Evolutionary conservation across 805 yeast genomes (phyloP), one percentile per base, ranked within the genome.

Genomic region (Wickerhamiella siamensis): DNA sequence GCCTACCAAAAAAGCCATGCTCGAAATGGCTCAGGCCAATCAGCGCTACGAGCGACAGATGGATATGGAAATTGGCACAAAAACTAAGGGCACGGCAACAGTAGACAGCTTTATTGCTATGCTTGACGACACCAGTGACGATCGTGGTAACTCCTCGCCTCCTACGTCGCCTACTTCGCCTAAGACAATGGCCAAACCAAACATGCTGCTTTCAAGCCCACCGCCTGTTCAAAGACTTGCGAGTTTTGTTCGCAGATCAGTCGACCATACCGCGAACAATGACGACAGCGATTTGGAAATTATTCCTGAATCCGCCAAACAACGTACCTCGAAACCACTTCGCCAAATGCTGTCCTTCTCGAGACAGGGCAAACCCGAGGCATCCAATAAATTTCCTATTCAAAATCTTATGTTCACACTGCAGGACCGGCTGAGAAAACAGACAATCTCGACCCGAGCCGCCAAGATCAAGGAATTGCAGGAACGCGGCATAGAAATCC

Each of bases 261-360:
- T 16, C 16, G 31, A 38, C 10, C 33, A 31, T 34, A 16, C 21
- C 16, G 5, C n/a, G 27, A 15, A 10, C 31, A 21, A n/a, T 10
- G 44, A 40, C 32, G 50, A 49, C 33, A 41, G 45, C 41, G 54
- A 51, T 14, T 42, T 51, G 8, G 55, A 51, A 26, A 47, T 51
- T 31, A 33, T 51, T 8, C 53, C 53, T 5, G 47, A 44, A 16
- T 44, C 54, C 2, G 45, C 41, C 20, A 36, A 39, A 26, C 26
- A 39, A 18, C 32, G 44, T 4, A 38, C 42, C 37, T 36, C 52
- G 10, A 36, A 31, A 19, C 48, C 53, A 1, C 43, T 47, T 12
- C 40, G 45, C 4, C 43, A 43, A 8, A 33, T 51, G 39, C 46
- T 48, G 32, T 38, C 44, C 8, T 38, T 51, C 24, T 33, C 40